Evolutionary conservation across 345 rosid genomes (phyloP).

Genomic region (Brassica rapa): DNA sequence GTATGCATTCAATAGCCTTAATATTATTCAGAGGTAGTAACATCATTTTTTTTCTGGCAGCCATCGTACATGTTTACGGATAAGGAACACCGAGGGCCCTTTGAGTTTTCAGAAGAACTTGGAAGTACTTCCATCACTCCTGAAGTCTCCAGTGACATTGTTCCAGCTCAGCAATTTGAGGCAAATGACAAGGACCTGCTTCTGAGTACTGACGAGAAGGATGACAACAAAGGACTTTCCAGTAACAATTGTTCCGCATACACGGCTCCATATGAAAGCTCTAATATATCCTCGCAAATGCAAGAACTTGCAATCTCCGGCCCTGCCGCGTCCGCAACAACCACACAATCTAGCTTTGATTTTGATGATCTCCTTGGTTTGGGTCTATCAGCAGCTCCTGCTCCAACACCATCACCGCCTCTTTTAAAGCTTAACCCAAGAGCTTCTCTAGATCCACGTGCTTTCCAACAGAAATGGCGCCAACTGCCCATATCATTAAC

Average conservation of each 20-base stretch:
- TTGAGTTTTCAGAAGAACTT: slow-evolving; percentile 84
- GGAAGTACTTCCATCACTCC: slow-evolving; percentile 65
- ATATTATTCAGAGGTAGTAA: slow-evolving; percentile 13
- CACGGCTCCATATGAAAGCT: slow-evolving; percentile 60
- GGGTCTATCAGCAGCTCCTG: slow-evolving; percentile 55
- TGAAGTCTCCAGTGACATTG: slow-evolving; percentile 58
- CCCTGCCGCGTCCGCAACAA: slow-evolving; percentile 35
- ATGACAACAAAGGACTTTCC: slow-evolving; percentile 57
- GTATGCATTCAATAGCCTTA: not conserved
- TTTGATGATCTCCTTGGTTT: slow-evolving; percentile 88
- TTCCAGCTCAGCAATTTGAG: slow-evolving; percentile 68
- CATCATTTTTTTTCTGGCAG: slow-evolving; percentile 51
- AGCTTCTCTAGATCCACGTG: slow-evolving; percentile 78
- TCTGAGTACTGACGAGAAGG: slow-evolving; percentile 74
- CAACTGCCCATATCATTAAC: slow-evolving; percentile 69
- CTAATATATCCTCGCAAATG: slow-evolving; percentile 49
- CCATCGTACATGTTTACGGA: slow-evolving; percentile 98
- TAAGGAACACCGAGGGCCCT: slow-evolving; percentile 90
- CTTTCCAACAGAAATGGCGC: slow-evolving; percentile 94
- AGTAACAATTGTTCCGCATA: slow-evolving; percentile 62
- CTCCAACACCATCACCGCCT: slow-evolving; percentile 58
- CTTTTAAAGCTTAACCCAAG: slow-evolving; percentile 74
- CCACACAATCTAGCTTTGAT: slow-evolving; percentile 60
- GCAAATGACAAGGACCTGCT: slow-evolving; percentile 93
- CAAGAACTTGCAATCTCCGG: slow-evolving; percentile 57